Evolutionary conservation across 1,284 basidiomycete genomes (phyloP), one percentile per base, ranked within the genome.

Genomic region (Inonotus obliquus): DNA sequence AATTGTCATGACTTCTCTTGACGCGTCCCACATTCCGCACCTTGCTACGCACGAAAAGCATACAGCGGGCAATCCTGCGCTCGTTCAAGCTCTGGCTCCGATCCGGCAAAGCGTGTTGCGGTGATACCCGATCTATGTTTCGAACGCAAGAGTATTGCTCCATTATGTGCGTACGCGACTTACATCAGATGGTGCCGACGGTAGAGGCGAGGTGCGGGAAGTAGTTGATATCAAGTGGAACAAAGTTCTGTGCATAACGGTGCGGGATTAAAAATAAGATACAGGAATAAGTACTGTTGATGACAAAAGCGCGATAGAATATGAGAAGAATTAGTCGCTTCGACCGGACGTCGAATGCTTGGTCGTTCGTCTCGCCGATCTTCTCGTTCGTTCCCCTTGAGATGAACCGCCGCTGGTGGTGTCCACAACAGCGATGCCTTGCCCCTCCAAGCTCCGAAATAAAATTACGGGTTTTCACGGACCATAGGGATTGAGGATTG

Each of bases 191-290:
- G 63, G 54, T 44, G 63, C 65, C 38, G 67, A 65, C 44, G 65
- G 68, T 7, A n/a, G 41, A n/a, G 59, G 68, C 35, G 68, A 69
- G 67, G 27, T 41, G 23, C 21, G 51, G 13, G 72, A 75, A 67
- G 70, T 80, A 32, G 74, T 83, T 27, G 72, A 71, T 9, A 74
- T 87, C 14, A 77, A 86, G 56, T 91, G 87, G 87, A 73, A 73
- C 13, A 76, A 76, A 60, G 74, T 90, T 10, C 63, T 77, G 9
- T 89, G 85, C 82, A 74, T 87, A 54, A 89, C 88, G 17, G 67
- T 79, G 7, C 76, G 84, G 59, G 88, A 90, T 72, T 87, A 90
- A n/a, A n/a, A n/a, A n/a, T n/a, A n/a, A n/a, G n/a, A n/a, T n/a
- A n/a, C n/a, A n/a, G n/a, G n/a, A n/a, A n/a, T n/a, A n/a, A n/a